These are phyloP conservation scores for Metroxylon sagu DNA, from an alignment of 176 grass and related monocot species.

Conservation along the genomic window DNA sequence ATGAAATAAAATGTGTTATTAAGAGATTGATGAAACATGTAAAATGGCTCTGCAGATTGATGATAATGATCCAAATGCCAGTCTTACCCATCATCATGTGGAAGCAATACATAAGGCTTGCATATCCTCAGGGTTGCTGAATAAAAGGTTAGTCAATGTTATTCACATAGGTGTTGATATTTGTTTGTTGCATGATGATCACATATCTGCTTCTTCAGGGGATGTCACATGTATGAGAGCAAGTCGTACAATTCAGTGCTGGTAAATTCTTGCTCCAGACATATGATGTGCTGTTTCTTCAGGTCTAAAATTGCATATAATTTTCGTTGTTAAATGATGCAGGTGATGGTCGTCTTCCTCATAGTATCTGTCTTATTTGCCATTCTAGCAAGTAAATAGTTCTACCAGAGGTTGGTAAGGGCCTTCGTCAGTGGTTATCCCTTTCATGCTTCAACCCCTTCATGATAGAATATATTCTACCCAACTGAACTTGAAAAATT, in stretches of 20 bases:
- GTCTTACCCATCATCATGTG: constrained; percentile 45
- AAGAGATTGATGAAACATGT: constrained; percentile 38
- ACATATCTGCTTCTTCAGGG: not conserved
- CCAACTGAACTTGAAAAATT: too few species aligned
- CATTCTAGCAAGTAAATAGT: not conserved
- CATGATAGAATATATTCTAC: too few species aligned
- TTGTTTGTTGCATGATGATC: not conserved
- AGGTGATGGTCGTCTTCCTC: constrained; percentile 4
- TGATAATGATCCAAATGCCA: constrained; percentile 27
- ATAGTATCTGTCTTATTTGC: constrained; percentile 1
- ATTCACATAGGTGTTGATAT: not conserved
- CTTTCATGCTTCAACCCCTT: too few species aligned
- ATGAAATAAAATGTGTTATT: too few species aligned
- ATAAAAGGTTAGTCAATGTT: constrained; percentile 44
- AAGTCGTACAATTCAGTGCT: not conserved
- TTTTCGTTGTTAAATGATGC: not conserved
- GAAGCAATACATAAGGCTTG: constrained; percentile 64
- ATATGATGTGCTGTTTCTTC: not conserved
- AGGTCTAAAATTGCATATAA: not conserved
- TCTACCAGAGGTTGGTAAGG: too few species aligned
- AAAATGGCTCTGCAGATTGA: constrained; percentile 4
- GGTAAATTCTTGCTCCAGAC: not conserved
- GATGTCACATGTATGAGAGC: not conserved
- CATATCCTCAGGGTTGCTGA: constrained; percentile 51
- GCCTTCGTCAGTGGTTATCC: too few species aligned